phyloP scores from a whole-genome alignment of 331 rosid species.

The Cydonia oblonga region DNA sequence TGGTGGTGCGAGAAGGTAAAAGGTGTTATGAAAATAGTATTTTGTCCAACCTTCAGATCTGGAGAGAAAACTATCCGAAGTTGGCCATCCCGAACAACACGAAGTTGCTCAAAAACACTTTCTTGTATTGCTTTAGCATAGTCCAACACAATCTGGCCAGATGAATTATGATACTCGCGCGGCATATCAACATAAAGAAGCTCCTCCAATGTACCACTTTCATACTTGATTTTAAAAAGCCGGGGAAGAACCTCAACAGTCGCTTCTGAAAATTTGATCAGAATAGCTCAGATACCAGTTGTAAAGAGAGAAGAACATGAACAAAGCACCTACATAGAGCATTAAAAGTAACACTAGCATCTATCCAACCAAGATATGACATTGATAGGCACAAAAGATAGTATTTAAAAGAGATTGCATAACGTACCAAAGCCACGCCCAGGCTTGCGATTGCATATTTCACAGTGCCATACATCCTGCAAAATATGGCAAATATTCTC shows the following conservation, averaged over 20 bases:
- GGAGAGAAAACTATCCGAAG: conserved; percentile 83
- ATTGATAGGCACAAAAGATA: background rate
- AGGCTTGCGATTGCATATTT: conserved; percentile 86
- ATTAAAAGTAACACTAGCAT: background rate
- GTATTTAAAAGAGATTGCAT: background rate
- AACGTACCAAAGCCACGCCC: conserved; percentile 93
- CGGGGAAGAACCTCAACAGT: conserved; percentile 94
- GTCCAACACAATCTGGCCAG: conserved; percentile 91
- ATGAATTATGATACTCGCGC: conserved; percentile 77
- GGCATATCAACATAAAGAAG: conserved; percentile 94
- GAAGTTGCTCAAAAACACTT: conserved; percentile 96
- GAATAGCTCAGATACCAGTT: conserved; percentile 6
- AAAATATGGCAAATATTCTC: conserved; percentile 10
- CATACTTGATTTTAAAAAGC: conserved; percentile 90
- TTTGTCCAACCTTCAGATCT: conserved; percentile 61
- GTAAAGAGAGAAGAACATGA: background rate
- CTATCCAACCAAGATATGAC: background rate
- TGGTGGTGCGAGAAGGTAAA: background rate
- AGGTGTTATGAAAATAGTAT: background rate
- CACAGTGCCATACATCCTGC: conserved; percentile 93
- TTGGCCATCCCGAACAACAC: conserved; percentile 96
- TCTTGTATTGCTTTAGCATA: conserved; percentile 90
- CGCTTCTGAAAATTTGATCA: conserved; percentile 60
- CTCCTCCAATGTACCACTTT: conserved; percentile 94
- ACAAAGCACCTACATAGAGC: background rate